Evolutionary conservation across 1,284 basidiomycete genomes (phyloP).

Genomic region (Sphaerobolus stellatus): DNA sequence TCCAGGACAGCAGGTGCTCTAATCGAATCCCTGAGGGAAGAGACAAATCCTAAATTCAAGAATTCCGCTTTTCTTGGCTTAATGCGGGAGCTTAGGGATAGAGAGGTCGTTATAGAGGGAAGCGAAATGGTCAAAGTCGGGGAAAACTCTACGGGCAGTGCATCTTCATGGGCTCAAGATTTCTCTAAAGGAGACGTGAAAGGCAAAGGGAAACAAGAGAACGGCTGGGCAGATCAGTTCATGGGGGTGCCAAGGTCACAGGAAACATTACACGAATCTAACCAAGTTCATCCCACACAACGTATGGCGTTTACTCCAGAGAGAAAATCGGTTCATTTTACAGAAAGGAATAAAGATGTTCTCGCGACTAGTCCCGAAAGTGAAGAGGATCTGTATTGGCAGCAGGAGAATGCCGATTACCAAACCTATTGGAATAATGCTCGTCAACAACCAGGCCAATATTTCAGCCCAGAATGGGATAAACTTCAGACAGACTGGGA

Average conservation of each 20-base stretch:
- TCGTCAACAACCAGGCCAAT: slow-evolving; percentile 7
- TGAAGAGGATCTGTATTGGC: slow-evolving; percentile 66
- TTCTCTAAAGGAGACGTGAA: slow-evolving; percentile 46
- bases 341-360: slow-evolving; percentile 22
- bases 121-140: slow-evolving; percentile 65
- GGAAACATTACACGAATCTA: slow-evolving; percentile 5
- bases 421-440: slow-evolving; percentile 11
- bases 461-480: slow-evolving; percentile 53
- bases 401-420: slow-evolving; percentile 69
- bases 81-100: slow-evolving; percentile 84
- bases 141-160: slow-evolving; percentile 30
- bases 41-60: slow-evolving; percentile 83
- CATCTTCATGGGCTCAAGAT: slow-evolving; percentile 12
- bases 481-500: slow-evolving; percentile 84
- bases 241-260: slow-evolving; percentile 28
- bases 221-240: slow-evolving; percentile 18
- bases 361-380: too few species aligned
- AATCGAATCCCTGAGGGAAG: slow-evolving; percentile 65
- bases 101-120: slow-evolving; percentile 80
- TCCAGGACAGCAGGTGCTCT: slow-evolving; percentile 74
- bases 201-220: slow-evolving; percentile 57
- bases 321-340: background rate
- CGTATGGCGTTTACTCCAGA: too few species aligned
- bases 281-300: background rate
- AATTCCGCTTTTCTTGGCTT: slow-evolving; percentile 86